Conservation (phyloP, 78 protist genomes). For the Speleostelium caveatum region DNA sequence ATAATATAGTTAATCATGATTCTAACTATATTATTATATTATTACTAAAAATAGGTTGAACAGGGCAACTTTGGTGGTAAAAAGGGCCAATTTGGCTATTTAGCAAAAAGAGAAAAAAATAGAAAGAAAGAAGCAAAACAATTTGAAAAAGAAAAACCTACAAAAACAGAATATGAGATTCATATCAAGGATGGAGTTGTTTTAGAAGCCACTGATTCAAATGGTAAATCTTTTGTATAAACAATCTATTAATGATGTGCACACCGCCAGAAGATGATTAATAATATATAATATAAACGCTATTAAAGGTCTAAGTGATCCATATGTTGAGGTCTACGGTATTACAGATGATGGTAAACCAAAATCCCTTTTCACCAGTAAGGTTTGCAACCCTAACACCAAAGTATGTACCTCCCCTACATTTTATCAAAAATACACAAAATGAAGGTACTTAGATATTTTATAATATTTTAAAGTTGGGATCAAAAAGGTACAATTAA, state of each 20-base stretch:
- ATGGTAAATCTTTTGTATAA: too few relatives aligned
- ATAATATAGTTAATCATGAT: neutral
- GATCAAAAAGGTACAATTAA: neutral
- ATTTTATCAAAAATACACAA: neutral
- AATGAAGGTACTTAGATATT: neutral
- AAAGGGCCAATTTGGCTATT: conserved; percentile 27
- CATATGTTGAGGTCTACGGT: neutral
- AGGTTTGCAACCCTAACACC: neutral
- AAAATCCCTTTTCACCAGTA: conserved; percentile 9
- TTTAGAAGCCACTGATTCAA: conserved; percentile 17
- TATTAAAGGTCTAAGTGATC: conserved; percentile 38
- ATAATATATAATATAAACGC: too few relatives aligned
- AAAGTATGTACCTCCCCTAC: too few relatives aligned
- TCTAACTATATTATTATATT: neutral
- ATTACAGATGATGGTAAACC: neutral
- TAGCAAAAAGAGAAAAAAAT: neutral
- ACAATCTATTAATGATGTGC: too few relatives aligned
- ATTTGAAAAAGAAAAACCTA: neutral
- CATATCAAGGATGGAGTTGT: neutral
- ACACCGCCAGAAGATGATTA: too few relatives aligned
- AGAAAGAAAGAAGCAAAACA: neutral
- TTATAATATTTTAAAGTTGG: too few relatives aligned
- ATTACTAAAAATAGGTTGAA: conserved; percentile 2
- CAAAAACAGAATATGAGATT: neutral
- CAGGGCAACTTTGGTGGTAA: conserved; percentile 36